These are phyloP conservation scores for Phytophthora cryptogea DNA, from an alignment of 352 stramenopile genomes.

Conservation along the genomic window DNA sequence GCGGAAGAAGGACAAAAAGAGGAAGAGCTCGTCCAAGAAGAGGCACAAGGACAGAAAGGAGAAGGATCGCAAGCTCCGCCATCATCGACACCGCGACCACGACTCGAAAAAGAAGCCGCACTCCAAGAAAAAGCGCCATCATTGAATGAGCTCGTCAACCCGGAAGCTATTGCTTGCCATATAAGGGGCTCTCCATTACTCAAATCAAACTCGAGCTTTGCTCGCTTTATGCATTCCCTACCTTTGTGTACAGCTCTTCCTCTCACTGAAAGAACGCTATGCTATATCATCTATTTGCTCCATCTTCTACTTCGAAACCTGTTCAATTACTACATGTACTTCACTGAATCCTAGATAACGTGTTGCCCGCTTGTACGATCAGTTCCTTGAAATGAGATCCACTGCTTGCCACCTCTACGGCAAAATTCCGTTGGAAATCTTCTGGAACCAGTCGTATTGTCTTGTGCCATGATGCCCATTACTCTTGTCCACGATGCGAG, in stretches of 20 bases:
- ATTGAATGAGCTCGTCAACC: constrained; percentile 10
- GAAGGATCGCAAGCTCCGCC: constrained; percentile 45
- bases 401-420: constrained; percentile 22
- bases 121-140: constrained; percentile 32
- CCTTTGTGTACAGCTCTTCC: constrained; percentile 5
- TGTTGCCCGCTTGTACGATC: no score
- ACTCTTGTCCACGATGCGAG: constrained; percentile 74
- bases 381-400: background rate
- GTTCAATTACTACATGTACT: no score
- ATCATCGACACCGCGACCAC: constrained; percentile 32
- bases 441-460: constrained; percentile 91
- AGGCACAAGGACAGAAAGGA: constrained; percentile 56
- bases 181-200: constrained; percentile 7
- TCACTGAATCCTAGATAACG: no score
- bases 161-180: background rate
- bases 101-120: constrained; percentile 31
- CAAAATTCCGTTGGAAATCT: constrained; percentile 83
- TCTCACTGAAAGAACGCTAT: background rate
- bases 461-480: constrained; percentile 78
- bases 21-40: constrained; percentile 37
- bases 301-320: background rate
- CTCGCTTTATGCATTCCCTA: constrained; percentile 11
- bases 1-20: constrained; percentile 42
- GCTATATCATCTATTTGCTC: no score
- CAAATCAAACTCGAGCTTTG: constrained; percentile 1